A percentile compares a stretch with the other conserved stretches of the same genome.
Conservation (phyloP, 257 asterid species). For the Rhazya stricta region DNA sequence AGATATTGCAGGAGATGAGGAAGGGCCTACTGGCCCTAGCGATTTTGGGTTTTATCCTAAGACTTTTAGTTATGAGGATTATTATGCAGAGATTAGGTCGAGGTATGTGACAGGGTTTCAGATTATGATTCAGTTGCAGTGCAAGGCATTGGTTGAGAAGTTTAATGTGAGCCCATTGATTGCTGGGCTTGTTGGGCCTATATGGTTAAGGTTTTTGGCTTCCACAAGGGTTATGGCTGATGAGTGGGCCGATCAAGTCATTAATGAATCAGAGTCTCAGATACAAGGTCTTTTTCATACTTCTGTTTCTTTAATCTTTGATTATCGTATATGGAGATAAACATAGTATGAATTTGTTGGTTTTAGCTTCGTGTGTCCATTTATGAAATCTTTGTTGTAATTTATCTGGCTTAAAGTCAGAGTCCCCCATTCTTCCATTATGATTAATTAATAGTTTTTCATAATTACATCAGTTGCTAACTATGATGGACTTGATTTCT, state of each 20-base stretch:
- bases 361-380: neutral
- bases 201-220: slow-evolving; percentile 67
- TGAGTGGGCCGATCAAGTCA: slow-evolving; percentile 65
- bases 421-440: neutral
- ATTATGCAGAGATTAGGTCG: slow-evolving; percentile 44
- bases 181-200: slow-evolving; percentile 54
- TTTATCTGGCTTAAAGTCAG: neutral
- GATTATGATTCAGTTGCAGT: slow-evolving; percentile 70
- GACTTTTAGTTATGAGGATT: slow-evolving; percentile 38
- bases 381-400: neutral
- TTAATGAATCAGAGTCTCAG: slow-evolving; percentile 59
- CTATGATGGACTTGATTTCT: neutral
- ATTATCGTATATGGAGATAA: neutral
- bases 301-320: slow-evolving; percentile 9
- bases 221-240: slow-evolving; percentile 48
- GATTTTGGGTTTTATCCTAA: slow-evolving; percentile 46
- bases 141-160: slow-evolving; percentile 67
- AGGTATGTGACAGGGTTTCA: slow-evolving; percentile 67
- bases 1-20: slow-evolving; percentile 32
- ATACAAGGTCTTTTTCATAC: slow-evolving; percentile 35
- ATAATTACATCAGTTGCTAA: too few species aligned
- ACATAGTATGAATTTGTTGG: neutral
- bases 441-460: neutral
- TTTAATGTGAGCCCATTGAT: slow-evolving; percentile 60
- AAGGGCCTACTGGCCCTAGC: slow-evolving; percentile 46